Evolutionary conservation across 768 basidiomycete genomes (phyloP).

Genomic region (Coprinellus aureogranulatus): DNA sequence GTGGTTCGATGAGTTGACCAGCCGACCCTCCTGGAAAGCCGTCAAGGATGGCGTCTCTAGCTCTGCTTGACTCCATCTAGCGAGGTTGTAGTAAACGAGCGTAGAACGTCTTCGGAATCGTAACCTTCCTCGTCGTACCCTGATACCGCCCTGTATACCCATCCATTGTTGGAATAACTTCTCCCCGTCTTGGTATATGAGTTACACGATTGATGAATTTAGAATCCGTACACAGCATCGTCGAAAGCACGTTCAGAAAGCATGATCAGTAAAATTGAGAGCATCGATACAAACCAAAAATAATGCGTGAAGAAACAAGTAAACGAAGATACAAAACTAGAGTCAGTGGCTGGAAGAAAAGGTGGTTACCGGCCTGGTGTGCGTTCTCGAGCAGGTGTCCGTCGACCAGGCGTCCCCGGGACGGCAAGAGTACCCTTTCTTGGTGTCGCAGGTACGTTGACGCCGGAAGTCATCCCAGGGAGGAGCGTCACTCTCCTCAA

Average conservation of each 20-base stretch:
- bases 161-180: too few relatives aligned
- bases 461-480: conserved; percentile 7
- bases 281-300: neutral
- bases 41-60: conserved; percentile 20
- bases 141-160: too few relatives aligned
- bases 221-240: too few relatives aligned
- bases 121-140: too few relatives aligned
- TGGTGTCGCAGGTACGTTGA: conserved; percentile 56
- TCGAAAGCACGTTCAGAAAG: too few relatives aligned
- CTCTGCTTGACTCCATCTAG: conserved; percentile 3
- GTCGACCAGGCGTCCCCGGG: conserved; percentile 14
- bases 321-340: neutral
- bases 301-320: neutral
- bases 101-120: too few relatives aligned
- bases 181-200: too few relatives aligned
- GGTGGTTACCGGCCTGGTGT: conserved; percentile 8
- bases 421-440: conserved; percentile 20
- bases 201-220: too few relatives aligned
- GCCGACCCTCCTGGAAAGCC: conserved; percentile 20
- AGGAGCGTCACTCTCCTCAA: conserved; percentile 50
- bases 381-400: conserved; percentile 28
- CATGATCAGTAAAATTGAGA: too few relatives aligned
- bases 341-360: too few relatives aligned
- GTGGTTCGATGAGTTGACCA: conserved; percentile 22
- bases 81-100: too few relatives aligned